phyloP scores from a whole-genome alignment of 2,329 filamentous ascomycete species.

The Colletotrichum eremochloae region DNA sequence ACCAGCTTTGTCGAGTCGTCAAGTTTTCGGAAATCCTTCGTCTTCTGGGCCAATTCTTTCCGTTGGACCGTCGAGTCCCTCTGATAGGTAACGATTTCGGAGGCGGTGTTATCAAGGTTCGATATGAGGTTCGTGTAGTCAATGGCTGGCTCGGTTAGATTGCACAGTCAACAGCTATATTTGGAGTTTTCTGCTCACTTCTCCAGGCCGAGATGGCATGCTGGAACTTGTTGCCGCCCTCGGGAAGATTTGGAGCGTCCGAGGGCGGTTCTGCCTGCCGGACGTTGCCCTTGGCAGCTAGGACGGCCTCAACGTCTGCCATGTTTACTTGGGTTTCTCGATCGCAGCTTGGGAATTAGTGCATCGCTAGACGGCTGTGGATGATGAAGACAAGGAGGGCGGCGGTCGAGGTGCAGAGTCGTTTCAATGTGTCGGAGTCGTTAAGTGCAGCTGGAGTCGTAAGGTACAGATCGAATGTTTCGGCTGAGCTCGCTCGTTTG shows the following conservation, averaged over 20 bases:
- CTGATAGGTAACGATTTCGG: constrained; percentile 93
- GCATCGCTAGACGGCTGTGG: constrained; percentile 26
- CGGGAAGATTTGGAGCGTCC: constrained; percentile 47
- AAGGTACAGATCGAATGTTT: constrained; percentile 27
- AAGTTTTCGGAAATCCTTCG: constrained; percentile 95
- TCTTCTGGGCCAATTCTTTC: constrained; percentile 98
- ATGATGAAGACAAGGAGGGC: neutral
- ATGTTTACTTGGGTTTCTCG: constrained; percentile 38
- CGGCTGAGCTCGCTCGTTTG: constrained; percentile 35
- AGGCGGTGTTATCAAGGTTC: constrained; percentile 91
- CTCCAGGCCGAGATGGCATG: constrained; percentile 96
- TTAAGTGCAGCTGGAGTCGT: constrained; percentile 26
- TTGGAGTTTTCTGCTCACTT: constrained; percentile 69
- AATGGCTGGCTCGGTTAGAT: constrained; percentile 72
- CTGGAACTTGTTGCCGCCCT: constrained; percentile 92
- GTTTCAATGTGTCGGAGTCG: constrained; percentile 10
- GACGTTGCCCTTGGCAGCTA: constrained; percentile 37
- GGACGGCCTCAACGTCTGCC: constrained; percentile 43
- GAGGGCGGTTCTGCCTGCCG: constrained; percentile 23
- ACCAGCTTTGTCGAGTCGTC: constrained; percentile 88
- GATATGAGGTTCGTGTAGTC: constrained; percentile 87
- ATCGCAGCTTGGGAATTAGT: constrained; percentile 19
- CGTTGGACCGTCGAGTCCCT: constrained; percentile 95
- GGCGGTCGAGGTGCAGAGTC: neutral
- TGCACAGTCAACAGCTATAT: constrained; percentile 25